These are phyloP conservation scores for Immersiella caudata DNA, from an alignment of 495 filamentous ascomycete species.

Conservation along the genomic window DNA sequence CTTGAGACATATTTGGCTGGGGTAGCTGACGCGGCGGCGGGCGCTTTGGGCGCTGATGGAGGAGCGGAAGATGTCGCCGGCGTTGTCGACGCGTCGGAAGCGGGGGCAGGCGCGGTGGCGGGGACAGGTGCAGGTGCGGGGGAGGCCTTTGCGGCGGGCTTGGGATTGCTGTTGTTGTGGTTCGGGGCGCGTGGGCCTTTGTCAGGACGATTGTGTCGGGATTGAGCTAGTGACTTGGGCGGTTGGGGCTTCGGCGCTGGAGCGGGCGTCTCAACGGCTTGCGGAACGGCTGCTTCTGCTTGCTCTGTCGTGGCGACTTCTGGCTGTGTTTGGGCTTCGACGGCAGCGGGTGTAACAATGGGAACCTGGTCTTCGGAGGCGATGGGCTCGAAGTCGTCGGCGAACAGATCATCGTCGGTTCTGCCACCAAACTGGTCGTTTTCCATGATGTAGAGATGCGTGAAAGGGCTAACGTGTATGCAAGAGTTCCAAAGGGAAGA, in stretches of 20 bases:
- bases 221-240: constrained; percentile 41
- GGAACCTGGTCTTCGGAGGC: constrained; percentile 23
- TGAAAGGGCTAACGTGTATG: neutral
- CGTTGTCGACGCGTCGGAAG: neutral
- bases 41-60: constrained; percentile 13
- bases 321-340: neutral
- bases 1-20: constrained; percentile 12
- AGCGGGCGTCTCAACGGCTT: neutral
- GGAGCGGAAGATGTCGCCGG: neutral
- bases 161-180: constrained; percentile 18
- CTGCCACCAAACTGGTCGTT: constrained; percentile 54
- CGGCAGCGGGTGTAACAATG: neutral
- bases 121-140: neutral
- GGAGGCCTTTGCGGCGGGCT: constrained; percentile 1
- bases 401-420: constrained; percentile 56
- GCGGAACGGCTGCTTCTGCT: neutral
- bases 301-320: neutral
- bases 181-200: constrained; percentile 29
- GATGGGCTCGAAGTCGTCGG: constrained; percentile 54
- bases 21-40: constrained; percentile 15
- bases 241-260: constrained; percentile 3
- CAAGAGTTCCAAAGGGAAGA: neutral
- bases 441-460: constrained; percentile 17
- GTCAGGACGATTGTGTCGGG: constrained; percentile 39
- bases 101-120: constrained; percentile 14